phyloP scores from a whole-genome alignment of 2,329 filamentous ascomycete genomes.

The Exophiala bonariae region DNA sequence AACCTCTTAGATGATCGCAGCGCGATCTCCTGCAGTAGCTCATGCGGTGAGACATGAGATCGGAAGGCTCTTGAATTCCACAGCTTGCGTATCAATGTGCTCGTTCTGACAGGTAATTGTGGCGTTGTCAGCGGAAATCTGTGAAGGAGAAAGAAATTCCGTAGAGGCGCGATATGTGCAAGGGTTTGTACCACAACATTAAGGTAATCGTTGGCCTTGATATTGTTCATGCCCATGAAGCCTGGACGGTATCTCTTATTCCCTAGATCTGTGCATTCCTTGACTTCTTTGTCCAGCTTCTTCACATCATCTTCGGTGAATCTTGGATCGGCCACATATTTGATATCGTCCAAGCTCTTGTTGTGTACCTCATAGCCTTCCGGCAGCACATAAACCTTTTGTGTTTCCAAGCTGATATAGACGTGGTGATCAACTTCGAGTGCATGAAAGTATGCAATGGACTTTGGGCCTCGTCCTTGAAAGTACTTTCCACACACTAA shows the following conservation, averaged over 20 bases:
- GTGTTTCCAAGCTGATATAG: slow-evolving; percentile 95
- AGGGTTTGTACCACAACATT: slow-evolving; percentile 93
- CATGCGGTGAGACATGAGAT: slow-evolving; percentile 93
- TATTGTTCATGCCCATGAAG: slow-evolving; percentile 99
- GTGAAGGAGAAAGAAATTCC: slow-evolving; percentile 90
- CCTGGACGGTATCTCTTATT: slow-evolving; percentile 85
- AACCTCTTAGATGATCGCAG: slow-evolving; percentile 89
- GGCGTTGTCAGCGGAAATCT: slow-evolving; percentile 68
- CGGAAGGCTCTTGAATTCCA: slow-evolving; percentile 98
- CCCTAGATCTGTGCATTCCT: slow-evolving; percentile 69
- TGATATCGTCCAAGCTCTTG: slow-evolving; percentile 95
- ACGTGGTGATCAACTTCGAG: slow-evolving; percentile 95
- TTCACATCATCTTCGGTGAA: slow-evolving; percentile 79
- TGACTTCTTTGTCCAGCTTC: slow-evolving; percentile 67
- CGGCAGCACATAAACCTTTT: slow-evolving; percentile 86
- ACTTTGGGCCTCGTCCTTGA: slow-evolving; percentile 88
- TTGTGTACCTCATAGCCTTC: slow-evolving; percentile 97
- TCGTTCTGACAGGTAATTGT: slow-evolving; percentile 84
- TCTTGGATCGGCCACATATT: slow-evolving; percentile 90
- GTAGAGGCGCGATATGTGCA: slow-evolving; percentile 82
- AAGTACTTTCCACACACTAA: slow-evolving; percentile 98
- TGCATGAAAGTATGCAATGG: slow-evolving; percentile 95
- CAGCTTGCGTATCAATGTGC: slow-evolving; percentile 89
- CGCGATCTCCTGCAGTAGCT: slow-evolving; percentile 91
- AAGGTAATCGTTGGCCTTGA: slow-evolving; percentile 98